Conservation (phyloP, 2,329 filamentous ascomycete genomes). For the Penicillium sp. region DNA sequence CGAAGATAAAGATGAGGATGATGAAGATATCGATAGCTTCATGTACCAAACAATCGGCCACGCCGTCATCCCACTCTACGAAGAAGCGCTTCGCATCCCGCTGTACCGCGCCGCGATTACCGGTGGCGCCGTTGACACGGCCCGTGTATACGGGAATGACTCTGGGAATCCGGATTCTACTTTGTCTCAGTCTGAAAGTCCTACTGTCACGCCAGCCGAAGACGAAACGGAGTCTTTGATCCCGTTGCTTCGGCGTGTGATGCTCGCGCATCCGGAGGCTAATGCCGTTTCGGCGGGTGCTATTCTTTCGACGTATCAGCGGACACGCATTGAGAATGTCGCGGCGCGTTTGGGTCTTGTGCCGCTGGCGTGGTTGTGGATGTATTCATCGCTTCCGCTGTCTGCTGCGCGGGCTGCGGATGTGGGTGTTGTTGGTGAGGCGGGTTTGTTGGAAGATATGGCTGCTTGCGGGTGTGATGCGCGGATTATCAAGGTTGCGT, state of each 20-base stretch:
- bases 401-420: conserved; percentile 26
- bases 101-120: conserved; percentile 74
- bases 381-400: conserved; percentile 68
- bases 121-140: conserved; percentile 64
- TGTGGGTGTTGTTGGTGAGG: conserved; percentile 19
- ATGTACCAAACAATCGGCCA: conserved; percentile 99
- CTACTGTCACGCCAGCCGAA: conserved; percentile 17
- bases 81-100: conserved; percentile 69
- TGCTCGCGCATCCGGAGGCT: conserved; percentile 64
- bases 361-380: conserved; percentile 86
- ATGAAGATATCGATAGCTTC: conserved; percentile 81
- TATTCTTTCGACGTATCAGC: conserved; percentile 91
- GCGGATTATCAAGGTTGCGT: conserved; percentile 92
- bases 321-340: conserved; percentile 89
- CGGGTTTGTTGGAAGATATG: conserved; percentile 72
- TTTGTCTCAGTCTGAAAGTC: too few species aligned
- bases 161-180: conserved; percentile 1
- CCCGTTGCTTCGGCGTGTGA: conserved; percentile 63
- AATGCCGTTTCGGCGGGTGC: conserved; percentile 87
- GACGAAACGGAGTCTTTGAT: conserved; percentile 90
- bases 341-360: conserved; percentile 74
- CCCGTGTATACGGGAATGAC: conserved; percentile 60
- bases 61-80: conserved; percentile 77
- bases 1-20: conserved; percentile 19
- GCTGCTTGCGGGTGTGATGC: conserved; percentile 68